Conservation (phyloP, 2,329 filamentous ascomycete species). For the Phoma sp. region DNA sequence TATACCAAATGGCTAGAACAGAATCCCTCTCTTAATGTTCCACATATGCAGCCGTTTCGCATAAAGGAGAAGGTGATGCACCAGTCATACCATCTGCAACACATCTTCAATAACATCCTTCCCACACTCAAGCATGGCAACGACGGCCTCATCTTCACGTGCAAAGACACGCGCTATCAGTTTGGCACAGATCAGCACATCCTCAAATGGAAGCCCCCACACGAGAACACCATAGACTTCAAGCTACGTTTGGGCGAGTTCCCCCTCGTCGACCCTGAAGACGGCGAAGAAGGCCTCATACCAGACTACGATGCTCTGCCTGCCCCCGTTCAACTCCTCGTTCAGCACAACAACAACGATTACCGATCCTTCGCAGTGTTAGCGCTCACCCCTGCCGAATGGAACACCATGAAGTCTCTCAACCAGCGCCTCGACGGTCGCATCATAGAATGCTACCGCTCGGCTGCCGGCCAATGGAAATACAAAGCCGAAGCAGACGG, state of each 20-base stretch:
- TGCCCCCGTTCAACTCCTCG: slow-evolving; percentile 69
- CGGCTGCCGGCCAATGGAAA: slow-evolving; percentile 77
- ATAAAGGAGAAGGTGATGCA: slow-evolving; percentile 90
- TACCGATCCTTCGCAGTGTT: slow-evolving; percentile 72
- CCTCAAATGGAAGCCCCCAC: slow-evolving; percentile 95
- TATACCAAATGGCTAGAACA: slow-evolving; percentile 65
- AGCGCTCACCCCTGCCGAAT: slow-evolving; percentile 75
- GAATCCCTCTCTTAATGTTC: slow-evolving; percentile 59
- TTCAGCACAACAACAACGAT: slow-evolving; percentile 68
- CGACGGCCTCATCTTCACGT: slow-evolving; percentile 98
- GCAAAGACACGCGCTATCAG: slow-evolving; percentile 82
- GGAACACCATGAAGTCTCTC: slow-evolving; percentile 79
- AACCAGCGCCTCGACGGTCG: slow-evolving; percentile 80
- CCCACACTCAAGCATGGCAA: slow-evolving; percentile 89
- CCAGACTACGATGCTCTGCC: slow-evolving; percentile 83
- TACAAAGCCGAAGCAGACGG: slow-evolving; percentile 61
- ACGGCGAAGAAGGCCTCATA: slow-evolving; percentile 70
- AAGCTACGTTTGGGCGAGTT: slow-evolving; percentile 76
- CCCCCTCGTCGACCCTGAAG: slow-evolving; percentile 70
- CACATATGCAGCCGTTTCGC: slow-evolving; percentile 69
- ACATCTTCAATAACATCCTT: slow-evolving; percentile 85
- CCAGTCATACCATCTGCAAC: slow-evolving; percentile 76
- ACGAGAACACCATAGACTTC: slow-evolving; percentile 96
- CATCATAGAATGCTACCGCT: slow-evolving; percentile 89
- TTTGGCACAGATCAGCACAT: slow-evolving; percentile 93